Base-by-base conservation (phyloP, 352 stramenopile genomes). In the Phytophthora quininea region DNA sequence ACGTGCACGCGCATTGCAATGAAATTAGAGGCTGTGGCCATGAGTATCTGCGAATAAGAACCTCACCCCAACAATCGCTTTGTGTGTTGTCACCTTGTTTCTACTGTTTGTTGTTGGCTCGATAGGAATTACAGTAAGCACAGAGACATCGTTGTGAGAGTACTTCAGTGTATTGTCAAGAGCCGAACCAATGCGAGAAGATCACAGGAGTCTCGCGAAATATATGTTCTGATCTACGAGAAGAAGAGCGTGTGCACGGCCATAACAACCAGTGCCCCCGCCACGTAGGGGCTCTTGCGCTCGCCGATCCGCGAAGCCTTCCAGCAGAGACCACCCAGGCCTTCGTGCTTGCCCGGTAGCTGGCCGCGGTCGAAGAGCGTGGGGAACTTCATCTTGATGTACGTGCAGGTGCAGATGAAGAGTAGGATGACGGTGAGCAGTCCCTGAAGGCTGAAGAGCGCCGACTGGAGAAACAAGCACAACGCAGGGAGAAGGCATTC, bases 401-500 rank as follows among this genome's bases (percentile, higher is more conserved):
- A 99, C 10, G 96, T 97, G 77, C 93, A 98, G 37, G 94, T 98
- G 81, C 96, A 99, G 80, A 99, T 98, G 73, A 99, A 92, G 47
- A 99, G 88, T 55, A 99, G 71, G 46, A 99, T 81, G 40, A 99
- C 93, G 15, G 96, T 99, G 43, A 99, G 88, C 48, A 99, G 80
- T 33, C 95, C 97, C 51, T 97, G 93, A 68, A 99, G 97, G 62
- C 98, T 97, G 73, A 99, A 99, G 37, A 99, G 94, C 24, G 97
- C 97, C 37, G 95, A 98, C 96, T 98, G 19, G 50, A 37, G 67
- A 29, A 0, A 31, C 48, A 72, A 42, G 67, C 19, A 72, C 19
- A 61, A 6, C 10, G 3, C 58, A 11, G 8, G 4, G 10, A 30
- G 19, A 24, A 24, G 19, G 19, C 19, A 24, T 24, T 24, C 19